Conservation (phyloP, 139 green algal species). For the Micromonas pusilla region DNA sequence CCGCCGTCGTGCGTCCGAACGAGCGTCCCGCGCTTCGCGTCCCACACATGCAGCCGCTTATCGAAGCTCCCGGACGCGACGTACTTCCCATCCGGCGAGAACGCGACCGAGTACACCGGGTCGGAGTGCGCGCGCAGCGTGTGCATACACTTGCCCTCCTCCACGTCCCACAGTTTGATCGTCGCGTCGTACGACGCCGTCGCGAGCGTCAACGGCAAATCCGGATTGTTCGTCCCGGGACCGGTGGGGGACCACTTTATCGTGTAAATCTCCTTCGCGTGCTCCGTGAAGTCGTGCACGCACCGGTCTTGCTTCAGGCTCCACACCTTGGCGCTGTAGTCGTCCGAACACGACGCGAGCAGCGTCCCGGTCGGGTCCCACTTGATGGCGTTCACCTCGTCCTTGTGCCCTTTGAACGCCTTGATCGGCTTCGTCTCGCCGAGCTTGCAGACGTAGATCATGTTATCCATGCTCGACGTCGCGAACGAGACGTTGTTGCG, state of each 20-base stretch:
- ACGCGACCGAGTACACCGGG: conserved; percentile 75
- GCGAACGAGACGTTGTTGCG: conserved; percentile 79
- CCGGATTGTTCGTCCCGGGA: conserved; percentile 50
- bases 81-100: conserved; percentile 65
- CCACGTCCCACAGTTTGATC: conserved; percentile 76
- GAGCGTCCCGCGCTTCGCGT: conserved; percentile 55
- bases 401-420: conserved; percentile 64
- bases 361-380: conserved; percentile 71
- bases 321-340: conserved; percentile 72
- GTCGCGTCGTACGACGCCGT: conserved; percentile 78
- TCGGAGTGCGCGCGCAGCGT: conserved; percentile 61
- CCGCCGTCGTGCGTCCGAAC: conserved; percentile 55
- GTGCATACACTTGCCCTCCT: conserved; percentile 51
- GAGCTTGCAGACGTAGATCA: conserved; percentile 77
- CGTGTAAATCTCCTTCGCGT: conserved; percentile 83
- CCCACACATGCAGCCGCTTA: conserved; percentile 66
- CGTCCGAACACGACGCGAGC: conserved; percentile 82
- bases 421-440: conserved; percentile 58
- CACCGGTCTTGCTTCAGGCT: conserved; percentile 43
- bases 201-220: conserved; percentile 59
- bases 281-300: conserved; percentile 56
- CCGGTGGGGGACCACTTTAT: conserved; percentile 72
- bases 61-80: conserved; percentile 73
- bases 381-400: conserved; percentile 88
- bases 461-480: conserved; percentile 77